A percentile compares a stretch with the other conserved stretches of the same genome.
Evolutionary conservation across 2,329 filamentous ascomycete genomes (phyloP).

Genomic region (Xylogone sp.): DNA sequence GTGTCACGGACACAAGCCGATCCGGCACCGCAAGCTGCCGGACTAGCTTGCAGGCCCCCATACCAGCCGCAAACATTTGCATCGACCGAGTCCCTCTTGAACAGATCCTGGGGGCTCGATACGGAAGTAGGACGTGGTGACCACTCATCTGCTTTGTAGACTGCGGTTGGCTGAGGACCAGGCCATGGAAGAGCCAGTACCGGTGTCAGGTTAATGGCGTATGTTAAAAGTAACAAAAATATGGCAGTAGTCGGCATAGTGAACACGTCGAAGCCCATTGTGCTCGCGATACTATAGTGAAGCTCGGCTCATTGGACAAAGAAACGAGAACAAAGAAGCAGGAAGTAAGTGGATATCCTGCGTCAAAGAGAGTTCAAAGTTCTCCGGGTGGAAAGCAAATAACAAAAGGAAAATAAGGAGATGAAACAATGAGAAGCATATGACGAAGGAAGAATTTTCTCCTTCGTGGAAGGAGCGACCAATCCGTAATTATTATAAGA

Average conservation of each 20-base stretch:
- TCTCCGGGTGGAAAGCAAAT: too few species aligned
- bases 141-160: conserved; percentile 21
- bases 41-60: conserved; percentile 15
- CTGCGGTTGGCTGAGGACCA: conserved; percentile 16
- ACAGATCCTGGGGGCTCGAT: conserved; percentile 15
- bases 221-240: conserved; percentile 15
- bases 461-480: too few species aligned
- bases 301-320: not conserved
- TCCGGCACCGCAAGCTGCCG: conserved; percentile 20
- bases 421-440: too few species aligned
- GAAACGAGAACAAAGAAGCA: not conserved
- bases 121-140: conserved; percentile 22
- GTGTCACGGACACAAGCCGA: conserved; percentile 27
- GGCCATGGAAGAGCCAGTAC: conserved; percentile 21
- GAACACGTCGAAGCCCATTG: conserved; percentile 13
- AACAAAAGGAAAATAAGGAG: too few species aligned
- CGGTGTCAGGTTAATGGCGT: conserved; percentile 8
- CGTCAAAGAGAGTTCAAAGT: too few species aligned
- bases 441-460: too few species aligned
- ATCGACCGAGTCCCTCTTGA: conserved; percentile 19
- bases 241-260: conserved; percentile 23
- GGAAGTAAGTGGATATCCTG: not conserved
- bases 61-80: conserved; percentile 26
- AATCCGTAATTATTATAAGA: too few species aligned
- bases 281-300: not conserved